Evolutionary conservation across 805 yeast genomes (phyloP), one percentile per base, ranked within the genome.

Genomic region (Starmerella ratchasimensis): DNA sequence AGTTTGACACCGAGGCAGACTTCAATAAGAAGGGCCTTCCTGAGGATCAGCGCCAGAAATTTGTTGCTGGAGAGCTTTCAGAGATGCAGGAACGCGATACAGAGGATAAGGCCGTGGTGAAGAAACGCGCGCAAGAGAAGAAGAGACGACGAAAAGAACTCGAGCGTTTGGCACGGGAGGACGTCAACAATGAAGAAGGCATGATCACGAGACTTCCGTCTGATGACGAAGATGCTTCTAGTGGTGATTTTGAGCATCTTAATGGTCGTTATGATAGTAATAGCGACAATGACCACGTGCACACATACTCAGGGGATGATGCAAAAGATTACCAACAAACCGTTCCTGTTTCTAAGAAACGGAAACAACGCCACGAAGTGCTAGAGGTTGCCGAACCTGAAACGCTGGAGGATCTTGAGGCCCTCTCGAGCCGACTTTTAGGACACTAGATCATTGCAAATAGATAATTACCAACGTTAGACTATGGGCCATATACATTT

Each of bases 321-420:
- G 22, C 33, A 8, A 15, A 20, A 7, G 47, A 38, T 15, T 8
- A 10, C n/a, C 15, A 7, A 13, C 9, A 17, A 11, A 21, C 32
- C 5, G 32, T 14, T 17, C 15, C 32, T 7, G 19, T 18, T 9
- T 5, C 19, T 4, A 33, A 35, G 41, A 34, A 42, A 36, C 28
- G 34, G 14, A 21, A 52, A 47, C 25, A 49, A 45, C 16, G 21
- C 8, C 7, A 9, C 6, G 51, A 56, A 8, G 61, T 79, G 33
- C 63, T 80, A 43, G 94, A 86, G 61, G 65, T 81, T 32, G 93
- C 81, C 49, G 81, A 76, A 51, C 96, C 96, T 13, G 80, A 82
- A 52, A 80, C 94, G 14, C 65, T 90, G 56, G 95, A 83, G 58
- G 98, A 90, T 54, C 69, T 90, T 59, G 98, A 90, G 65, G 84